These are phyloP conservation scores for Candida xiaguanensis DNA, from an alignment of 805 yeast species.

Conservation along the genomic window DNA sequence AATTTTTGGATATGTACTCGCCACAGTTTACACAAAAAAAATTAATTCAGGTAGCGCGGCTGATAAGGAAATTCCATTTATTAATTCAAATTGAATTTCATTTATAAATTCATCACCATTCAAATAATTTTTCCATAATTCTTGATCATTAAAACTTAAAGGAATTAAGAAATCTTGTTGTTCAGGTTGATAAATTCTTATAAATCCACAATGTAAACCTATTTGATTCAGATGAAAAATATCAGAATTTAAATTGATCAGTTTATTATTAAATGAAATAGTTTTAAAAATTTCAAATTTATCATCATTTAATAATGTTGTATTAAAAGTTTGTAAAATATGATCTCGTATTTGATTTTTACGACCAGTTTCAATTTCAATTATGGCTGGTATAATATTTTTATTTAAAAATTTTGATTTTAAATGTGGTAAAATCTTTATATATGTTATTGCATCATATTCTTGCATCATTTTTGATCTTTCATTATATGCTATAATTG, in stretches of 20 bases:
- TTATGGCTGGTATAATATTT: conserved; percentile 14
- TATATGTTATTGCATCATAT: conserved; percentile 15
- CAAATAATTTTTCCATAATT: conserved; percentile 14
- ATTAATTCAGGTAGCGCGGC: not conserved
- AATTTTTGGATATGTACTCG: not conserved
- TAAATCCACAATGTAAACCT: conserved; percentile 19
- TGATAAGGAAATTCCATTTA: not conserved
- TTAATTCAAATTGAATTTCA: conserved; percentile 9
- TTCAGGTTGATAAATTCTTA: conserved; percentile 3
- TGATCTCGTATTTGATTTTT: conserved; percentile 26
- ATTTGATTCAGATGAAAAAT: conserved; percentile 19
- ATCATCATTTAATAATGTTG: conserved; percentile 21
- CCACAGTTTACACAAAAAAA: conserved; percentile 2
- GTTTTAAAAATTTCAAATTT: conserved; percentile 17
- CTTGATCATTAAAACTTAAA: conserved; percentile 6
- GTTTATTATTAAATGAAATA: not conserved
- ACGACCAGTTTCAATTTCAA: conserved; percentile 20
- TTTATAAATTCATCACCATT: conserved; percentile 10
- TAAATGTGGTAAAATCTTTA: conserved; percentile 14
- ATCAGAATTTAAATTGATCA: conserved; percentile 13
- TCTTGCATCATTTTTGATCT: conserved; percentile 1
- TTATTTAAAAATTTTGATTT: conserved; percentile 7
- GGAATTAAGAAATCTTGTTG: conserved; percentile 3
- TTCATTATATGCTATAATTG: conserved; percentile 10
- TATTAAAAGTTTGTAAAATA: conserved; percentile 15